Percentiles rank a stretch among this genome's conserved stretches.
Evolutionary conservation across 306 rosid genomes (phyloP).

Genomic region (Pterocarpus macrocarpus): DNA sequence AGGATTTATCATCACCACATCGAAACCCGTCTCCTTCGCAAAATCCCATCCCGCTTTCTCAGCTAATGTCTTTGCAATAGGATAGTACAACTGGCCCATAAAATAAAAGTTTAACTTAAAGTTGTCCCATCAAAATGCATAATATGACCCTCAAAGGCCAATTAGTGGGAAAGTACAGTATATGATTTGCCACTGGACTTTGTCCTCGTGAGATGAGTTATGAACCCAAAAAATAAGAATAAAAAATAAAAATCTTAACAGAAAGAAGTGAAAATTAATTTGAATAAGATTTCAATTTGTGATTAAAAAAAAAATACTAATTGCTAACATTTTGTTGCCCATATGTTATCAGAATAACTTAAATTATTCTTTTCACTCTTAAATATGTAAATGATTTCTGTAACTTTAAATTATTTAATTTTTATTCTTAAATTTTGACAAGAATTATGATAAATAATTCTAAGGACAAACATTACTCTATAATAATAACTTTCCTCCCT

Average conservation of each 20-base stretch:
- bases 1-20: slow-evolving; percentile 87
- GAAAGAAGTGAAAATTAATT: not conserved
- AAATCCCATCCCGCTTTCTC: slow-evolving; percentile 90
- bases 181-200: not conserved
- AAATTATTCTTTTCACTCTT: too few species aligned
- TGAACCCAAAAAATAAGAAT: too few species aligned
- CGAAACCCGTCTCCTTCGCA: slow-evolving; percentile 74
- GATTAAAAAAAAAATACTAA: too few species aligned
- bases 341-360: too few species aligned
- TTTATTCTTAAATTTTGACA: too few species aligned
- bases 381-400: too few species aligned
- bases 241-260: too few species aligned
- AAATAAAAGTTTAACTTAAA: not conserved
- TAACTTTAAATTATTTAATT: too few species aligned
- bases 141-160: not conserved
- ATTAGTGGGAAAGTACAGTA: not conserved
- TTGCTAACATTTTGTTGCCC: too few species aligned
- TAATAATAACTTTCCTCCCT: too few species aligned
- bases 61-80: slow-evolving; percentile 67
- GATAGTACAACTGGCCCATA: slow-evolving; percentile 51
- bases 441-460: too few species aligned
- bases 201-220: not conserved
- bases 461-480: too few species aligned
- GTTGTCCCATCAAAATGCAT: not conserved
- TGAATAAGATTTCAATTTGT: not conserved